phyloP scores from a whole-genome alignment of 768 basidiomycete species.

The Kwoniella sp. region DNA sequence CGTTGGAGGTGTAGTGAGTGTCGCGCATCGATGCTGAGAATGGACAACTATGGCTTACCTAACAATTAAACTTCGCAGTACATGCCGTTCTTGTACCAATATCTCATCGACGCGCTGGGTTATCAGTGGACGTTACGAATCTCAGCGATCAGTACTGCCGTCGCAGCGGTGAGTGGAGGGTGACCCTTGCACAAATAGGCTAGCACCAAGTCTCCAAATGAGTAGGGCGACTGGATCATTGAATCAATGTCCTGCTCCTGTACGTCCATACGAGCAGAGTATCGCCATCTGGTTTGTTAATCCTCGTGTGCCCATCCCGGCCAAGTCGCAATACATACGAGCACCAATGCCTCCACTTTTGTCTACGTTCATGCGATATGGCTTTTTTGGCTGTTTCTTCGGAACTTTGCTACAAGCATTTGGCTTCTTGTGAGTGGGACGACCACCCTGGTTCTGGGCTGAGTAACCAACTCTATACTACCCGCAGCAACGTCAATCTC shows the following conservation, averaged over 20 bases:
- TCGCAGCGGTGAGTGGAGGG: constrained; percentile 16
- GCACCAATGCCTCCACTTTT: constrained; percentile 27
- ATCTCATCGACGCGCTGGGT: constrained; percentile 21
- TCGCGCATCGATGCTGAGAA: neutral
- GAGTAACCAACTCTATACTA: too few species aligned
- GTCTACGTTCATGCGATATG: constrained; percentile 21
- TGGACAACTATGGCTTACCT: too few species aligned
- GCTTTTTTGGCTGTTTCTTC: constrained; percentile 29
- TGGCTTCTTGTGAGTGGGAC: constrained; percentile 32
- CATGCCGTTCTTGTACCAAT: constrained; percentile 29
- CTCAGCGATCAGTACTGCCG: constrained; percentile 20
- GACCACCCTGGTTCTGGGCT: neutral
- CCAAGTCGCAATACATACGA: constrained; percentile 8
- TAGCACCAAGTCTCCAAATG: neutral
- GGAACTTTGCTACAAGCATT: constrained; percentile 30
- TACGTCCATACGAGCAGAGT: constrained; percentile 22
- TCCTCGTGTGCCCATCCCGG: constrained; percentile 31
- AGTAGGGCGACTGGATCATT: neutral
- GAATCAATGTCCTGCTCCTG: neutral
- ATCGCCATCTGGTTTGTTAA: constrained; percentile 31
- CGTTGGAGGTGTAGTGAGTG: constrained; percentile 32
- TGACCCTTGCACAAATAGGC: too few species aligned
- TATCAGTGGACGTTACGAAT: constrained; percentile 29
- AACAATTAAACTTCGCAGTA: constrained; percentile 23
- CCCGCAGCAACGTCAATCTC: constrained; percentile 29